Conservation (phyloP, 2,329 filamentous ascomycete species). For the Penicillium sp. region DNA sequence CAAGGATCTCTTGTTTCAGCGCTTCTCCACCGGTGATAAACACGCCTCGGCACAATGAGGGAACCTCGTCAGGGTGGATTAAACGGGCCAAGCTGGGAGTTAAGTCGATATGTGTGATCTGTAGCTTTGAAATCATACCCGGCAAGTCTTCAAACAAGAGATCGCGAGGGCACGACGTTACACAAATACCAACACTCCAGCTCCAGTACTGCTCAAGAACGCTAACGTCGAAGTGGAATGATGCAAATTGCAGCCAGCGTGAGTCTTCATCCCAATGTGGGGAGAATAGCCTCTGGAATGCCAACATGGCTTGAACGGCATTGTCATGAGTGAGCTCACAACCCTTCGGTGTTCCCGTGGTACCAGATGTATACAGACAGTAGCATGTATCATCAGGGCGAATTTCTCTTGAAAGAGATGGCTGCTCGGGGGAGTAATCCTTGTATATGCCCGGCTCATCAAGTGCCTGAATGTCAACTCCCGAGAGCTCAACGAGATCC, state of each 20-base stretch:
- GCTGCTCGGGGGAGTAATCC: slow-evolving; percentile 39
- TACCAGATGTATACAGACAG: slow-evolving; percentile 85
- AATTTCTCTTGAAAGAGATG: slow-evolving; percentile 39
- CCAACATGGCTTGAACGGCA: slow-evolving; percentile 83
- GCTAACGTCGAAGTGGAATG: slow-evolving; percentile 92
- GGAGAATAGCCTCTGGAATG: slow-evolving; percentile 78
- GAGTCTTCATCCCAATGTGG: slow-evolving; percentile 75
- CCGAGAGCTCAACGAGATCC: slow-evolving; percentile 40
- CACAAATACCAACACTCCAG: slow-evolving; percentile 85
- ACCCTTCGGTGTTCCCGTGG: slow-evolving; percentile 83
- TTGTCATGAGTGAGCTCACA: slow-evolving; percentile 90
- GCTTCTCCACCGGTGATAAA: slow-evolving; percentile 94
- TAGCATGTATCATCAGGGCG: slow-evolving; percentile 69
- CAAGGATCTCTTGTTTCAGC: slow-evolving; percentile 84
- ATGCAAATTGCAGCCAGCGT: slow-evolving; percentile 89
- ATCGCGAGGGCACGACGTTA: slow-evolving; percentile 81
- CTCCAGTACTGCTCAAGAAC: slow-evolving; percentile 95
- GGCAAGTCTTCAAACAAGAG: slow-evolving; percentile 83
- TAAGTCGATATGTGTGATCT: slow-evolving; percentile 88
- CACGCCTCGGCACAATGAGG: slow-evolving; percentile 76
- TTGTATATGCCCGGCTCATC: slow-evolving; percentile 47
- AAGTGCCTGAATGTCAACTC: slow-evolving; percentile 51
- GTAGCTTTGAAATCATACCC: slow-evolving; percentile 69
- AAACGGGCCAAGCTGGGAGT: slow-evolving; percentile 85
- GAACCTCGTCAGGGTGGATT: slow-evolving; percentile 78